These are phyloP conservation scores for Chrysoporthe puriensis DNA, from an alignment of 2,329 filamentous ascomycete genomes.

Conservation along the genomic window DNA sequence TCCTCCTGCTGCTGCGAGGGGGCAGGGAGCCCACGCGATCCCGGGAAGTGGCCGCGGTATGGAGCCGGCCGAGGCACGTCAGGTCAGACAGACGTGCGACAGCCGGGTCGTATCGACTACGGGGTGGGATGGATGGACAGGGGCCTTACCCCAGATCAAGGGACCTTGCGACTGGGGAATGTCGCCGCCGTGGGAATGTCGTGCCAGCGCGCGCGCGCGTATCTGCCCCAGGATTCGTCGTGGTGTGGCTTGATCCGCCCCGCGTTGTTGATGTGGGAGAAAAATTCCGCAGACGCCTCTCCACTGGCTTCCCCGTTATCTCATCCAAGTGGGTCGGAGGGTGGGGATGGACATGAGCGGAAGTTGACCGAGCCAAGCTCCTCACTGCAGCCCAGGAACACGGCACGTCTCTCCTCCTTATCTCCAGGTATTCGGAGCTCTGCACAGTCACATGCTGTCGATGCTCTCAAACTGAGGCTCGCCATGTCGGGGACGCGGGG, in stretches of 20 bases:
- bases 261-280: constrained; percentile 18
- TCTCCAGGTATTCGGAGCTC: too few species aligned
- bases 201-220: constrained; percentile 1
- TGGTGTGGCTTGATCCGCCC: constrained; percentile 21
- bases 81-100: background rate
- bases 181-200: background rate
- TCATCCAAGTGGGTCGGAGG: constrained; percentile 16
- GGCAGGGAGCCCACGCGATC: constrained; percentile 19
- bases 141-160: constrained; percentile 24
- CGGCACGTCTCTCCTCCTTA: too few species aligned
- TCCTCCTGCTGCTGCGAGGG: background rate
- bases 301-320: constrained; percentile 26
- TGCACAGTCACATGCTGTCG: too few species aligned
- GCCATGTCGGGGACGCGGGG: too few species aligned
- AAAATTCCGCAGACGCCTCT: constrained; percentile 16
- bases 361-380: constrained; percentile 21
- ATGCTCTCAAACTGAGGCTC: too few species aligned
- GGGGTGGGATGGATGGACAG: background rate
- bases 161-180: constrained; percentile 13
- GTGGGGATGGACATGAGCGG: constrained; percentile 17
- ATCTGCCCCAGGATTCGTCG: constrained; percentile 22
- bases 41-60: constrained; percentile 22
- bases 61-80: constrained; percentile 2
- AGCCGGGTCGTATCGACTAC: constrained; percentile 1
- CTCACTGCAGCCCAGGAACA: too few species aligned